Evolutionary conservation across 106 monocot genomes (phyloP), one percentile per base, ranked within the genome.

Genomic region (Apostasia shenzhenica): DNA sequence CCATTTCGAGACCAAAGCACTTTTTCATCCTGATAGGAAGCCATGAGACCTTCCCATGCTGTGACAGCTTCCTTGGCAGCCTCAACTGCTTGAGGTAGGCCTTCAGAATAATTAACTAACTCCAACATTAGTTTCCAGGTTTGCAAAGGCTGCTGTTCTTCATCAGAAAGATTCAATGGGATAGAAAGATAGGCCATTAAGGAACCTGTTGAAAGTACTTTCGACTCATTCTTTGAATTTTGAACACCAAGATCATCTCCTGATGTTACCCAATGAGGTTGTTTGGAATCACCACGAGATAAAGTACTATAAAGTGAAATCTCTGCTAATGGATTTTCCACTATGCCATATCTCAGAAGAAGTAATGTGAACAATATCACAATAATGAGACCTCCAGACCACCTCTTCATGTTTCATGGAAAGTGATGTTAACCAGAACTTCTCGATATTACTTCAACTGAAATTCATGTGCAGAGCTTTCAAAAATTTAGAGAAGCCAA

Each of bases 11-110:
- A 61, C 54, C 0, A 56, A 48, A 63, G 43, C 10, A 38, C 56
- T 59, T 86, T 84, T 65, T 86, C 78, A 54, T 86, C 80, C 80
- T 82, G 69, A 48, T 92, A 59, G 41, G 82, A 80, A 38, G 45
- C 57, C 86, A 84, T 86, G 49, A 97, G 89, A 48, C 66, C 71
- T 74, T 79, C 55, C 95, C 95, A 97, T 58, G 82, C 86, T 75
- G 57, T 59, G 56, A 54, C 62, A 58, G 89, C 95, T 81, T 97
- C 95, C 66, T 82, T 84, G 43, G 87, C 69, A 61, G 92, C 91
- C 54, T 97, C 95, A 41, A 79, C 63, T 26, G 88, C 92, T 69
- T 89, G 71, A 67, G 92, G 89, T 56, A 92, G 65, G 7, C 78
- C 81, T 14, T 79, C 46, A 37, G 84, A 67, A 56, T 66, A 75